Percentiles rank a stretch among this genome's conserved stretches.
Conservation (phyloP, 1,284 basidiomycete species). For the Coriolopsis trogii region DNA sequence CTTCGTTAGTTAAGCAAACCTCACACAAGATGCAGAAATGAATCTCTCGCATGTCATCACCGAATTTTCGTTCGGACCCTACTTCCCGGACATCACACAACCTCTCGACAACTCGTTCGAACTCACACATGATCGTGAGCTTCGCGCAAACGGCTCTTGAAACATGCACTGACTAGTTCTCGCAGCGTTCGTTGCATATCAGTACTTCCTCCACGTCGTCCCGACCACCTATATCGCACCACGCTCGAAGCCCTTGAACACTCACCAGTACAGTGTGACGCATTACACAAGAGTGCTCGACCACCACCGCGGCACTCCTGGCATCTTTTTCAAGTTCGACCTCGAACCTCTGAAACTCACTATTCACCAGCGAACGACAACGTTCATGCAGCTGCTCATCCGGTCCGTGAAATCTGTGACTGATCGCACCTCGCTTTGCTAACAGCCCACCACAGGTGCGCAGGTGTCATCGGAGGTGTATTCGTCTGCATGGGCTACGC, state of each 20-base stretch:
- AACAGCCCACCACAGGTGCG: constrained; percentile 48
- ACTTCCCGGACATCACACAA: constrained; percentile 95
- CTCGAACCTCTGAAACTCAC: constrained; percentile 88
- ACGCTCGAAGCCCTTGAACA: constrained; percentile 64
- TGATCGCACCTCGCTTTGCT: not conserved
- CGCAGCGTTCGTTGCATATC: constrained; percentile 90
- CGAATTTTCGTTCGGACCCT: constrained; percentile 96
- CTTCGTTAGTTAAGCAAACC: not conserved
- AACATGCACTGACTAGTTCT: not conserved
- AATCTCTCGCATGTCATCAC: constrained; percentile 96
- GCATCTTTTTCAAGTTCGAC: constrained; percentile 97
- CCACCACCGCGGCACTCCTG: constrained; percentile 83
- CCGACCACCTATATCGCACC: constrained; percentile 90
- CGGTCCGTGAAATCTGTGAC: constrained; percentile 47
- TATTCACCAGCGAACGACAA: constrained; percentile 86
- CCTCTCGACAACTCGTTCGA: constrained; percentile 93
- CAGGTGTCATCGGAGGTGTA: constrained; percentile 81
- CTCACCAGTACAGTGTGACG: constrained; percentile 95
- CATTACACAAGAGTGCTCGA: constrained; percentile 84
- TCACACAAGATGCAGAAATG: constrained; percentile 67
- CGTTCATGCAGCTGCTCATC: constrained; percentile 82
- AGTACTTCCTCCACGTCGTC: constrained; percentile 95
- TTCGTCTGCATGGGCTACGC: constrained; percentile 83
- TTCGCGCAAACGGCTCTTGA: constrained; percentile 15
- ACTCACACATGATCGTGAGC: constrained; percentile 77